A percentile compares a stretch with the other conserved stretches of the same genome.
Evolutionary conservation across 78 protist genomes (phyloP).

Genomic region (Planoprotostelium fungivorum): DNA sequence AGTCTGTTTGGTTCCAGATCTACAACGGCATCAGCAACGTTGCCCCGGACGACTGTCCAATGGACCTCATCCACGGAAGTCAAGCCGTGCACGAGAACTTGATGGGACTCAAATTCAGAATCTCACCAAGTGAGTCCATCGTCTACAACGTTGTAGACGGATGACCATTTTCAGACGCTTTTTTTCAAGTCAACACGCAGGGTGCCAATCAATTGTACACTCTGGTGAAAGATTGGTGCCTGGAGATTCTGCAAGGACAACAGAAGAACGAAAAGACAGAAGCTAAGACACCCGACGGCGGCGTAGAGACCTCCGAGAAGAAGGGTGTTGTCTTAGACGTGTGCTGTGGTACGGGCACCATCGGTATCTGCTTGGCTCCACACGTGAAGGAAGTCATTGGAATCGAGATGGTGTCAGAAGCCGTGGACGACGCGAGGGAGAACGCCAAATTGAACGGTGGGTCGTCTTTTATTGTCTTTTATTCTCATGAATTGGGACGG

Average conservation of each 20-base stretch:
- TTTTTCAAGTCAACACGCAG: slow-evolving; percentile 81
- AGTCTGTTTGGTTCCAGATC: slow-evolving; percentile 4
- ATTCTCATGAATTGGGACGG: background rate
- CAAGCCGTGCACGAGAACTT: slow-evolving; percentile 43
- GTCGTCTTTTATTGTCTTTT: background rate
- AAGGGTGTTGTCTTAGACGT: slow-evolving; percentile 67
- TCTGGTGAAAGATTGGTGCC: slow-evolving; percentile 35
- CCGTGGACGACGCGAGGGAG: slow-evolving; percentile 71
- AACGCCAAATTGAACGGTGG: slow-evolving; percentile 69
- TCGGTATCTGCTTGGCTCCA: slow-evolving; percentile 71
- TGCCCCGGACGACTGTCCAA: slow-evolving; percentile 57
- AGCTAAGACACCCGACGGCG: background rate
- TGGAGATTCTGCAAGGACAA: background rate
- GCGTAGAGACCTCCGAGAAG: slow-evolving; percentile 2
- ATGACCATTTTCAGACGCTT: slow-evolving; percentile 49
- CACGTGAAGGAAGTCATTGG: slow-evolving; percentile 71
- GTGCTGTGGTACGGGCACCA: slow-evolving; percentile 95
- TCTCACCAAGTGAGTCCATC: slow-evolving; percentile 4
- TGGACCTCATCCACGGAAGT: slow-evolving; percentile 29
- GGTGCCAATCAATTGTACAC: slow-evolving; percentile 43
- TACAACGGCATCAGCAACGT: slow-evolving; percentile 42
- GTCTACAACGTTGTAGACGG: background rate
- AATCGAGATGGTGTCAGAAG: slow-evolving; percentile 67
- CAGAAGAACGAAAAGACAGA: background rate
- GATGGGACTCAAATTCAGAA: slow-evolving; percentile 33